A percentile compares a stretch with the other conserved stretches of the same genome.
phyloP scores from a whole-genome alignment of 2,329 filamentous ascomycete species.

The Nemania sp. region DNA sequence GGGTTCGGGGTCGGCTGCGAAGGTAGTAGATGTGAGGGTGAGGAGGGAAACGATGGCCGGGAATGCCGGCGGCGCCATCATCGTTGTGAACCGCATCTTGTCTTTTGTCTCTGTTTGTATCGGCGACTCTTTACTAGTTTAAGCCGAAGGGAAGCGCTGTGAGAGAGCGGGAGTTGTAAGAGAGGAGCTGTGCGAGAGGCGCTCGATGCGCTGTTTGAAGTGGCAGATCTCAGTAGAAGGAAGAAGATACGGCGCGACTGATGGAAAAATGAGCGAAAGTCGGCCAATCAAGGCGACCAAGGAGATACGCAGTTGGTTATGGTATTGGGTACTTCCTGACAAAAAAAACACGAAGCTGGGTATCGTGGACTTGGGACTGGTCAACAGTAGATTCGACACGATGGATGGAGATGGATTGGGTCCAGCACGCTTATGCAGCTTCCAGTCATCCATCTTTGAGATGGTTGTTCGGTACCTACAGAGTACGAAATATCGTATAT shows the following conservation, averaged over 20 bases:
- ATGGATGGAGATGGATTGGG: not conserved
- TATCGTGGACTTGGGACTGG: conserved; percentile 19
- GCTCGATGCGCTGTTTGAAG: conserved; percentile 18
- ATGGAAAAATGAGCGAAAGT: conserved; percentile 7
- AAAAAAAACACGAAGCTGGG: not conserved
- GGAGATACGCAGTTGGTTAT: not conserved
- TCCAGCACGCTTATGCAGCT: too few species aligned
- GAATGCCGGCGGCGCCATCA: conserved; percentile 32
- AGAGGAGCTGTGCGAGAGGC: too few species aligned
- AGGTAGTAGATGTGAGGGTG: conserved; percentile 38
- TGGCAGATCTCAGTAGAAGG: not conserved
- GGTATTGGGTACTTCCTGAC: conserved; percentile 1
- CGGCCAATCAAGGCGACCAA: conserved; percentile 23
- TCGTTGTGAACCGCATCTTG: conserved; percentile 36
- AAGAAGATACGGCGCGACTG: not conserved
- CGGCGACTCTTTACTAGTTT: not conserved
- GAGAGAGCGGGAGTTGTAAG: not conserved
- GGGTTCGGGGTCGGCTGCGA: conserved; percentile 44
- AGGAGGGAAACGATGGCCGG: conserved; percentile 44
- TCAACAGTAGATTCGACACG: conserved; percentile 6
- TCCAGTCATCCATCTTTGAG: too few species aligned
- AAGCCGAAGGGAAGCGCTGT: not conserved
- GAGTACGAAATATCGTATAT: too few species aligned
- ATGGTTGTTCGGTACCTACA: too few species aligned
- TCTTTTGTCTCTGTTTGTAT: not conserved